Evolutionary conservation across 2,329 filamentous ascomycete genomes (phyloP).

Genomic region (Beauveria medogensis): DNA sequence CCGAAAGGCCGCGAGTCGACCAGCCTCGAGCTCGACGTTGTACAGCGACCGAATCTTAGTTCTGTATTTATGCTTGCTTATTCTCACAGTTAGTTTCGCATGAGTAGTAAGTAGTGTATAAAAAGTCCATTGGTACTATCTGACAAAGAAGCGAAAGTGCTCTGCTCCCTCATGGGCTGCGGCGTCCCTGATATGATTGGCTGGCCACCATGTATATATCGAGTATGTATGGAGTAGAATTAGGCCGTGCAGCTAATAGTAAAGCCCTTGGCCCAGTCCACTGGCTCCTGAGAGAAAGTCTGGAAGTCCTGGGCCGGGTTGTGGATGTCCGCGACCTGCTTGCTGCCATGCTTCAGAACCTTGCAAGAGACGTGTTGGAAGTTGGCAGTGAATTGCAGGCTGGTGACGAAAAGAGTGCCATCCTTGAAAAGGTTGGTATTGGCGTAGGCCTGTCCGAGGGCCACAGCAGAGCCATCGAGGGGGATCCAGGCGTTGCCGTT

Average conservation of each 20-base stretch:
- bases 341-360: conserved; percentile 2
- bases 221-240: background rate
- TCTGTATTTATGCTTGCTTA: no score
- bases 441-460: conserved; percentile 1
- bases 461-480: background rate
- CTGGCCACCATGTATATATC: no score
- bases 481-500: conserved; percentile 6
- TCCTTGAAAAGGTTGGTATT: conserved; percentile 6
- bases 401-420: conserved; percentile 3
- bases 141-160: no score
- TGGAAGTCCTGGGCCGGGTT: background rate
- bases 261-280: conserved; percentile 2
- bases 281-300: background rate
- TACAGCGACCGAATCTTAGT: no score
- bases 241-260: background rate
- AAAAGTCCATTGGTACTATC: no score
- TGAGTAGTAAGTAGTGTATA: no score
- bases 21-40: no score
- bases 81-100: no score
- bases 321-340: conserved; percentile 2
- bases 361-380: conserved; percentile 1
- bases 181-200: no score
- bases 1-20: no score
- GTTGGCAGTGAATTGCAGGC: conserved; percentile 1
- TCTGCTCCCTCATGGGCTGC: no score